Percentiles rank a stretch among this genome's conserved stretches.
phyloP scores from a whole-genome alignment of 2,329 filamentous ascomycete genomes.

The Elsinoe arachidis region DNA sequence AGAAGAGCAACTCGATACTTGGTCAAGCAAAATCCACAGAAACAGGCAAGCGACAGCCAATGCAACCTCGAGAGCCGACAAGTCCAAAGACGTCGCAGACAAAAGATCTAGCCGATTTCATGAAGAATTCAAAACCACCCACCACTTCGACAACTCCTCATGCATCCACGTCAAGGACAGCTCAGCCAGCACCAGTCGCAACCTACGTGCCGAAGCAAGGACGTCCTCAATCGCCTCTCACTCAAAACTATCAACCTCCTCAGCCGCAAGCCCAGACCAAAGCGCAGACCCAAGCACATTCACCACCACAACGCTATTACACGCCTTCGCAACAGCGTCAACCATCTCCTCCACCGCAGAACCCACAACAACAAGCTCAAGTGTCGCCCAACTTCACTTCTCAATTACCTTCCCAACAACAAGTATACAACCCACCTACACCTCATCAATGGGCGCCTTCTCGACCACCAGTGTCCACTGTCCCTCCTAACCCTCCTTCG shows the following conservation, averaged over 20 bases:
- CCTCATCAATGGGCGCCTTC: background rate
- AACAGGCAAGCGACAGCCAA: background rate
- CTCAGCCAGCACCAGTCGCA: background rate
- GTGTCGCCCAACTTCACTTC: background rate
- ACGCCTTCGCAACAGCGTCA: background rate
- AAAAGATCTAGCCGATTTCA: constrained; percentile 4
- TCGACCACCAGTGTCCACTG: background rate
- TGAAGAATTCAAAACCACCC: constrained; percentile 6
- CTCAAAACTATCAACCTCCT: background rate
- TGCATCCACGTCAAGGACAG: background rate
- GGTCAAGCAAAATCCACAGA: background rate
- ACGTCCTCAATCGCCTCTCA: background rate
- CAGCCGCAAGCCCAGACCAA: background rate
- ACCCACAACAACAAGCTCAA: background rate
- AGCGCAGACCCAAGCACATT: background rate
- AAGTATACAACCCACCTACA: background rate
- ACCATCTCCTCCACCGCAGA: background rate
- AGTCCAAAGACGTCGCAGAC: constrained; percentile 6
- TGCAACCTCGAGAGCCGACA: constrained; percentile 10
- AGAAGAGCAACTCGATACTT: background rate
- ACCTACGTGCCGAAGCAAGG: background rate
- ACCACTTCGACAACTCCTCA: background rate
- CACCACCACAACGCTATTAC: constrained; percentile 2
- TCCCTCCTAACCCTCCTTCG: background rate
- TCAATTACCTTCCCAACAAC: background rate